Percentiles rank a stretch among this genome's conserved stretches.
Evolutionary conservation across 2,329 filamentous ascomycete genomes (phyloP).

Genomic region (Diaporthe longicolla): DNA sequence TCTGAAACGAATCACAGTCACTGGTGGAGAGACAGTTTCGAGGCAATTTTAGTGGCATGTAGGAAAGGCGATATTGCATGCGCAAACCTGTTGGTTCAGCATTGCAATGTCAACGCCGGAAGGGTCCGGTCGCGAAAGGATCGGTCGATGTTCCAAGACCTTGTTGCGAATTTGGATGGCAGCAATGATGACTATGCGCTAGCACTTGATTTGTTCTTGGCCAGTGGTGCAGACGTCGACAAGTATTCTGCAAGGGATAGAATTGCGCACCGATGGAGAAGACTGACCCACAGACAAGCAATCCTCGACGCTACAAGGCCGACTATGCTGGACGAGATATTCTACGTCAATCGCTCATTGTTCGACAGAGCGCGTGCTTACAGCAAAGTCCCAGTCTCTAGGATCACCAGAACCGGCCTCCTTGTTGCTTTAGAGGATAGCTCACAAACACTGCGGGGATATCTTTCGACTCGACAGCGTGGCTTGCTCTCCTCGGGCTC

Average conservation of each 20-base stretch:
- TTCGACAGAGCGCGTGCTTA: background rate
- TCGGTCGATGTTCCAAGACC: background rate
- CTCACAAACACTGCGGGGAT: background rate
- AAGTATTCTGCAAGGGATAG: background rate
- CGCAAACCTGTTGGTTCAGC: background rate
- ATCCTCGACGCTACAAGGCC: background rate
- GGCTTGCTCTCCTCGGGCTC: too few relatives aligned
- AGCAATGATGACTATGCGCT: background rate
- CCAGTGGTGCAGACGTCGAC: background rate
- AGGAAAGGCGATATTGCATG: background rate
- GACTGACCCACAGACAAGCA: background rate
- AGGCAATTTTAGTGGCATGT: background rate
- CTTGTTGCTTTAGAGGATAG: slow-evolving; percentile 2
- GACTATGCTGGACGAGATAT: slow-evolving; percentile 3
- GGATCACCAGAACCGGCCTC: slow-evolving; percentile 4
- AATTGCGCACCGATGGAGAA: background rate
- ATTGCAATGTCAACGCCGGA: background rate
- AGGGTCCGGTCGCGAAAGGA: background rate
- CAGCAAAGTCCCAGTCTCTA: background rate
- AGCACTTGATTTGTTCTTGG: background rate
- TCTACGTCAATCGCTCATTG: background rate
- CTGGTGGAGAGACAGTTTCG: background rate
- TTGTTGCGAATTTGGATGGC: background rate
- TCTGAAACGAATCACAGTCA: background rate
- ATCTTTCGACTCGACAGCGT: background rate